Evolutionary conservation across 768 basidiomycete species (phyloP).

Genomic region (Boletus edulis): DNA sequence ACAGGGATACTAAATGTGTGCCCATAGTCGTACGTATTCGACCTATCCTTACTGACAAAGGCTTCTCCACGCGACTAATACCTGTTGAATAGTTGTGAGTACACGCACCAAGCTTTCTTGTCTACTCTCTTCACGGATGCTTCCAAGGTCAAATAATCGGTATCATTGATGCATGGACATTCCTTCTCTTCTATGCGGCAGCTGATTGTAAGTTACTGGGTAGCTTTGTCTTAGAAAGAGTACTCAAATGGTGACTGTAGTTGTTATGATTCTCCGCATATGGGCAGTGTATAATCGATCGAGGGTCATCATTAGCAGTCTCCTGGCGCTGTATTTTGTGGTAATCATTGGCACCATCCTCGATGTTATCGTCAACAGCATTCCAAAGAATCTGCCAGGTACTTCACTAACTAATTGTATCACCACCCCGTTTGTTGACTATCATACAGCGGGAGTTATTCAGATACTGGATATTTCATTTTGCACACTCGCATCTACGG

Average conservation of each 20-base stretch:
- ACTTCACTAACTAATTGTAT: background rate
- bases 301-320: background rate
- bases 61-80: background rate
- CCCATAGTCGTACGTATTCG: background rate
- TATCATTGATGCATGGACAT: background rate
- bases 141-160: background rate
- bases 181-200: background rate
- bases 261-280: background rate
- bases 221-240: background rate
- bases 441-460: background rate
- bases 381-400: background rate
- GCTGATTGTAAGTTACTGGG: slow-evolving; percentile 3
- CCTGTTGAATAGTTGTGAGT: slow-evolving; percentile 3
- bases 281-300: slow-evolving; percentile 5
- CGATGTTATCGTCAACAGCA: background rate
- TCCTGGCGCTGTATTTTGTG: background rate
- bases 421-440: no score
- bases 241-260: background rate
- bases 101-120: background rate
- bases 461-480: background rate
- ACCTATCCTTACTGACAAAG: no score
- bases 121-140: background rate
- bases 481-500: background rate
- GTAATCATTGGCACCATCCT: background rate
- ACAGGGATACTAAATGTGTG: background rate